phyloP scores from a whole-genome alignment of 208 protist species.

The Leishmania mexicana region DNA sequence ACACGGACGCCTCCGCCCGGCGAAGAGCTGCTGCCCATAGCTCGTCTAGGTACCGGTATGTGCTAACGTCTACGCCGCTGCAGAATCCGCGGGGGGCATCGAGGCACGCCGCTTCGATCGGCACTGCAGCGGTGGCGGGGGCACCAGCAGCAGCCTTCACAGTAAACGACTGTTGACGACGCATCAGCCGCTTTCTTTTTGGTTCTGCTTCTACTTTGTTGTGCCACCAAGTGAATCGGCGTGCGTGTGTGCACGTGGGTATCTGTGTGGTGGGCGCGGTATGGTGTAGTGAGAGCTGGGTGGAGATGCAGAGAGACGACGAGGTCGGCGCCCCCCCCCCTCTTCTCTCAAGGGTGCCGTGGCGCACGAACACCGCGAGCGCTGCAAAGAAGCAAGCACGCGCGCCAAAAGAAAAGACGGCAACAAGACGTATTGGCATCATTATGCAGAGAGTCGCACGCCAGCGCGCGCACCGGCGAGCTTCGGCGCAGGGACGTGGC shows the following conservation, averaged over 20 bases:
- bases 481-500: not conserved
- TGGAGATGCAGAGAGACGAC: not conserved
- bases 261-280: not conserved
- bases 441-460: not conserved
- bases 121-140: slow-evolving; percentile 1
- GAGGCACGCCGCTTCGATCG: not conserved
- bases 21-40: slow-evolving; percentile 19
- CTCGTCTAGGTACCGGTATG: slow-evolving; percentile 22
- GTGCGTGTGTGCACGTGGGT: not conserved
- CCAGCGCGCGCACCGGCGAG: not conserved
- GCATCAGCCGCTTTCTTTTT: not conserved
- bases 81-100: not conserved
- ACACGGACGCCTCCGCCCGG: slow-evolving; percentile 3
- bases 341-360: not conserved
- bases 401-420: not conserved
- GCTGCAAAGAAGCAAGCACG: not conserved
- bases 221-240: not conserved
- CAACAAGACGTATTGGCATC: not conserved
- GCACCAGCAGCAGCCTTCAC: not conserved
- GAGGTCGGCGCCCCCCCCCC: not conserved
- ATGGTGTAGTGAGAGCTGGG: not conserved
- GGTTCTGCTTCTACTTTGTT: not conserved
- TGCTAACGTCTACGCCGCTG: slow-evolving; percentile 3
- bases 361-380: not conserved
- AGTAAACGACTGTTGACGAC: not conserved